Conservation (phyloP, 805 yeast species). For the Yamadazyma phyllophila region DNA sequence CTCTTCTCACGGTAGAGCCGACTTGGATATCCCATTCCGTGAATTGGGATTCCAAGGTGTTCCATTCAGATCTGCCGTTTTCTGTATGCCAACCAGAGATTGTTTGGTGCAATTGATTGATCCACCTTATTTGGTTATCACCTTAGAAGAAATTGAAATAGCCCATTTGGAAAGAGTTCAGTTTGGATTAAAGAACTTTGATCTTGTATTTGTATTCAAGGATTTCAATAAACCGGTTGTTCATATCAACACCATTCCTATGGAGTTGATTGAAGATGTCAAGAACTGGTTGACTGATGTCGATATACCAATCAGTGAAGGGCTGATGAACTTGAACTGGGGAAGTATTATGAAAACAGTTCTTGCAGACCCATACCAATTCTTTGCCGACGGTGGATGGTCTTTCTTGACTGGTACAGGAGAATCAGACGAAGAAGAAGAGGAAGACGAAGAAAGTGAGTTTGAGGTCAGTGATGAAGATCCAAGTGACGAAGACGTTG, state of each 20-base stretch:
- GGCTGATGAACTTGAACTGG: slow-evolving; percentile 96
- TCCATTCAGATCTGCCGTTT: slow-evolving; percentile 90
- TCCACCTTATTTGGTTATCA: slow-evolving; percentile 91
- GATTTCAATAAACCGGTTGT: slow-evolving; percentile 86
- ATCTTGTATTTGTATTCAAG: slow-evolving; percentile 92
- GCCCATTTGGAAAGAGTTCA: slow-evolving; percentile 97
- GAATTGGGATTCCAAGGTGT: slow-evolving; percentile 98
- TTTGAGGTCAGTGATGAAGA: slow-evolving; percentile 64
- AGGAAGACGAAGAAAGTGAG: slow-evolving; percentile 67
- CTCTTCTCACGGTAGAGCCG: slow-evolving; percentile 77
- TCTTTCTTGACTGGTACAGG: slow-evolving; percentile 85
- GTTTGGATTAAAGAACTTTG: slow-evolving; percentile 94
- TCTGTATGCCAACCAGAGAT: slow-evolving; percentile 95
- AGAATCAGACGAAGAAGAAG: slow-evolving; percentile 64
- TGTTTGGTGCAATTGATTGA: slow-evolving; percentile 92
- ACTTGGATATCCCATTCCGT: slow-evolving; percentile 90
- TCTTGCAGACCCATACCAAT: slow-evolving; percentile 88
- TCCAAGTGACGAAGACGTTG: slow-evolving; percentile 61
- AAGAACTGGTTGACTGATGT: slow-evolving; percentile 98
- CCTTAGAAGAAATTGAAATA: slow-evolving; percentile 87
- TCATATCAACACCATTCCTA: slow-evolving; percentile 92
- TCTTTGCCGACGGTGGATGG: slow-evolving; percentile 96
- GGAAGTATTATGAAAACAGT: slow-evolving; percentile 91
- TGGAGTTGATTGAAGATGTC: slow-evolving; percentile 85
- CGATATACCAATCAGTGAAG: slow-evolving; percentile 92